Base-by-base conservation (phyloP, 202 grass and related monocot species). In the Eragrostis tef region DNA sequence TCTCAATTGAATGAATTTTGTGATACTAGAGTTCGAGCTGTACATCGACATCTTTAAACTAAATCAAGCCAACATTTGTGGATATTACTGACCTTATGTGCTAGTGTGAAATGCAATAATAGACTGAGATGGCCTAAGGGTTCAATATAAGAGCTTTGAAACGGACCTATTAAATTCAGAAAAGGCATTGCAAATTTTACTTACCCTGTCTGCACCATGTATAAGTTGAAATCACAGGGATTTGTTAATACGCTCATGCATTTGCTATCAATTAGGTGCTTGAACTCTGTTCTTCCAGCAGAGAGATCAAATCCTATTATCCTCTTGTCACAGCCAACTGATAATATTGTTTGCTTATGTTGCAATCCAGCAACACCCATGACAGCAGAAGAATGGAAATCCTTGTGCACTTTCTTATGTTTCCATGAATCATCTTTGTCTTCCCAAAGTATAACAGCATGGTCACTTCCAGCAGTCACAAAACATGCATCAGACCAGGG, bases 181-280 rank as follows among this genome's bases (percentile, higher is more conserved):
- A 86, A 66, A 20, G 46, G 11, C 14, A 50, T 79, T 64, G 34
- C 26, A 36, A 44, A 50, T 58, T 71, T 87, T 66, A 88, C 93
- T 93, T 93, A 95, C 96, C 83, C 96, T 82, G 92, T 85, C 75
- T 99, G 96, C 20, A 99, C 96, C 93, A 99, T 91, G 57, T 87
- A 99, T 75, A 99, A 81, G 81, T 99, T 99, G 80, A 93, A 95
- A 81, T 99, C 96, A 0, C 75, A 87, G 3, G 93, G 96, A 81
- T 99, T 99, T 79, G 85, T 81, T 53, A 95, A 74, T 14, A 99
- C 78, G 3, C 96, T 99, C 96, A 99, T 93, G 90, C 96, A 99
- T 84, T 95, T 95, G 80, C 67, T 85, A 82, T 99, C 96, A 84
- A 95, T 85, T 64, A 91, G 83, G 64, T 91, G 86, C 74, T 87